phyloP scores from a whole-genome alignment of 2,329 filamentous ascomycete genomes.

The Phialemoniopsis sp. region DNA sequence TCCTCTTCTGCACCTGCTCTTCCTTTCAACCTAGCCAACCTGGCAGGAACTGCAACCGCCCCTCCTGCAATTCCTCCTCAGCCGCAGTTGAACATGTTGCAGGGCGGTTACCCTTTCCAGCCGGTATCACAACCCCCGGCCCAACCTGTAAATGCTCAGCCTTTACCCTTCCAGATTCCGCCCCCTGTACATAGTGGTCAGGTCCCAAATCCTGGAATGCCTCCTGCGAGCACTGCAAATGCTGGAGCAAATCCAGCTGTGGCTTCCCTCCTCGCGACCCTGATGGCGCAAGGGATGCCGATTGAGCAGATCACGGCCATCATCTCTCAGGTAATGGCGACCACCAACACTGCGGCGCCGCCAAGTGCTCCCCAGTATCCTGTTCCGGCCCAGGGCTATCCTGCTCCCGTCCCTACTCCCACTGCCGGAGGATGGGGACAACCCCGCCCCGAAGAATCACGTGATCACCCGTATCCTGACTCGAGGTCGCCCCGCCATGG shows the following conservation, averaged over 20 bases:
- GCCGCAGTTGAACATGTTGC: constrained; percentile 13
- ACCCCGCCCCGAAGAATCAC: constrained; percentile 37
- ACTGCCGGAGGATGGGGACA: constrained; percentile 27
- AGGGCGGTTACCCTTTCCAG: constrained; percentile 10
- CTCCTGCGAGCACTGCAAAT: constrained; percentile 9
- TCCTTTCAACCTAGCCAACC: constrained; percentile 19
- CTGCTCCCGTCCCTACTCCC: constrained; percentile 10
- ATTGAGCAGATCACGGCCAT: constrained; percentile 69
- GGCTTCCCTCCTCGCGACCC: constrained; percentile 35
- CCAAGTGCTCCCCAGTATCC: constrained; percentile 8
- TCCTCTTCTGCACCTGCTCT: constrained; percentile 11
- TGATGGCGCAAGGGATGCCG: constrained; percentile 71
- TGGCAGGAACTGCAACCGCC: constrained; percentile 15
- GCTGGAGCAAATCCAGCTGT: constrained; percentile 28
- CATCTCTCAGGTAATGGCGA: constrained; percentile 46
- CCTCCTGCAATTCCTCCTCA: constrained; percentile 9
- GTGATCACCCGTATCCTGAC: constrained; percentile 54
- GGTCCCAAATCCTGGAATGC: constrained; percentile 12
- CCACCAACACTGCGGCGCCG: constrained; percentile 24
- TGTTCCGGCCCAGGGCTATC: constrained; percentile 33
- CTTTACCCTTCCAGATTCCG: constrained; percentile 25
- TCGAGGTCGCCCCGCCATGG: constrained; percentile 59
- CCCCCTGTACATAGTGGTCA: constrained; percentile 22
- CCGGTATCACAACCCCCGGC: constrained; percentile 34
- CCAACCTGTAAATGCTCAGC: constrained; percentile 57